phyloP scores from a whole-genome alignment of 768 basidiomycete genomes.

The Tricholomella constricta region DNA sequence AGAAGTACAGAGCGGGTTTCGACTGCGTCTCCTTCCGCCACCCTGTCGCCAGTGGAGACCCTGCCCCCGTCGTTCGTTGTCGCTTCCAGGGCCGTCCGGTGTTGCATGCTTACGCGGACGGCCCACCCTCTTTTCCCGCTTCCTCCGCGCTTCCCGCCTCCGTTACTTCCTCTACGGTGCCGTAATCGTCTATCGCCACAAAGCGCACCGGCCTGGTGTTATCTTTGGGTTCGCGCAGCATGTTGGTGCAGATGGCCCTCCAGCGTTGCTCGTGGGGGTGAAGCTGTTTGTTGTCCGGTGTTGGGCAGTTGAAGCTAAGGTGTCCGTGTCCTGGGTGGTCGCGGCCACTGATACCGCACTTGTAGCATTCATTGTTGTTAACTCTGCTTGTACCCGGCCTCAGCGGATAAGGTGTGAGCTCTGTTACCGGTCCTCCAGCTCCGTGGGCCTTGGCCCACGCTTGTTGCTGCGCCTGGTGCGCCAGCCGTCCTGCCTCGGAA shows the following conservation, averaged over 20 bases:
- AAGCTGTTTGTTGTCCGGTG: neutral
- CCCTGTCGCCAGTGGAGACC: neutral
- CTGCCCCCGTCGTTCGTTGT: neutral
- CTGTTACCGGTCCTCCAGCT: neutral
- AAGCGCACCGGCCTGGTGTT: neutral
- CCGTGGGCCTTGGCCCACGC: neutral
- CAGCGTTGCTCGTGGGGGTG: neutral
- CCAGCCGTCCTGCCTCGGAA: neutral
- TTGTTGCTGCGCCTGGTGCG: neutral
- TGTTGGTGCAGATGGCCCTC: neutral
- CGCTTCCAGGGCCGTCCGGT: neutral
- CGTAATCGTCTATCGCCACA: neutral
- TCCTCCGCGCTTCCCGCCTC: neutral
- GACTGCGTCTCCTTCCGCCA: neutral
- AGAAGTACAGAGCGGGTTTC: neutral
- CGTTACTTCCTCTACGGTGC: neutral
- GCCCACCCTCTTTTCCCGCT: slow-evolving; percentile 13
- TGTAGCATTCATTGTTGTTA: neutral
- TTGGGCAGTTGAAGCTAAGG: neutral
- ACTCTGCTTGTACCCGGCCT: neutral
- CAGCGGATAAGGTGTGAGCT: slow-evolving; percentile 1
- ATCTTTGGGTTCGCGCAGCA: neutral
- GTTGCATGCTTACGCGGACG: neutral
- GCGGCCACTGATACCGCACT: neutral
- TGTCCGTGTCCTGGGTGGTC: neutral